Evolutionary conservation across 2,329 filamentous ascomycete genomes (phyloP), one percentile per base, ranked within the genome.

Genomic region (Arthrobotrys pseudoclavata): DNA sequence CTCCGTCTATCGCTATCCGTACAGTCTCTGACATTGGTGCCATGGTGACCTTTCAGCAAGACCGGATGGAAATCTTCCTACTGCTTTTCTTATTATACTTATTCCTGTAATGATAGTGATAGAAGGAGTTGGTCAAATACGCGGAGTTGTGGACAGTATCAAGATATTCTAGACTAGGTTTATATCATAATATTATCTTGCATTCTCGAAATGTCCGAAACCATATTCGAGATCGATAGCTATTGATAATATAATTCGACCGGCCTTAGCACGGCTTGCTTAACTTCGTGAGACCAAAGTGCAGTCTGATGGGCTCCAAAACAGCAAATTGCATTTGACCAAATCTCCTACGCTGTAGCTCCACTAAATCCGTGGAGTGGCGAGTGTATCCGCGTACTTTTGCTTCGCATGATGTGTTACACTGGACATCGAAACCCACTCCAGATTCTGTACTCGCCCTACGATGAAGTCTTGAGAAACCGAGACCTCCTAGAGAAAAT

Each of bases 91-190:
- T 24, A 60, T 60, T 20, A 40, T 60, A 24, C 55, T 60, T n/a
- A 40, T 60, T 24, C 55, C 55, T 9, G 55, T 60, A 12, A 40
- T 60, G 31, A n/a, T 60, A 42, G 34, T 60, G 4, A 24, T 60
- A 42, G 55, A 60, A 42, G 55, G 55, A n/a, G 34, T 60, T 60
- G 34, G 34, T 24, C 55, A 60, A 15, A 40, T 60, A 15, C 34
- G 34, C 4, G 55, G 55, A 12, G 34, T 42, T 15, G 55, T 60
- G 20, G 55, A 60, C 20, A 60, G 55, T 13, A 60, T 60, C 20
- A 60, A 60, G 55, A 60, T 60, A 60, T 60, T 60, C 12, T 60
- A n/a, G 15, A 13, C 7, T 42, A 40, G 3, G 20, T n/a, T 4
- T 13, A 40, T 31, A n/a, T n/a, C n/a, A n/a, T n/a, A n/a, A n/a